Percentiles rank a stretch among this genome's conserved stretches.
Conservation (phyloP, 441 rosid species). For the Pelargonium australe region DNA sequence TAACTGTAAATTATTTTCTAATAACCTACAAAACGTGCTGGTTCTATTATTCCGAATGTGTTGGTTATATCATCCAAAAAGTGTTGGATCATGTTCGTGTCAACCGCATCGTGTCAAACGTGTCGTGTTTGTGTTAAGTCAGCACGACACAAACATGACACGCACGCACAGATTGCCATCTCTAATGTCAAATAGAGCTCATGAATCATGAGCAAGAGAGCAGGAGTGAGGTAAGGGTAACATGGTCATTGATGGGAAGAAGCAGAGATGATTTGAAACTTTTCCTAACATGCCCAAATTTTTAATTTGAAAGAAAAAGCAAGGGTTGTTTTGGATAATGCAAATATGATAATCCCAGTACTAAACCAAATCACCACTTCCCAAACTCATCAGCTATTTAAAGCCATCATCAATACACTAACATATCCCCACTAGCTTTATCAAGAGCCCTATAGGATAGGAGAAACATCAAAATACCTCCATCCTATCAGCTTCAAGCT, state of each 20-base stretch:
- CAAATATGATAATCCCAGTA: slow-evolving; percentile 10
- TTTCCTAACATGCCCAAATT: slow-evolving; percentile 25
- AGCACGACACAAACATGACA: no score
- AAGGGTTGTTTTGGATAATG: slow-evolving; percentile 23
- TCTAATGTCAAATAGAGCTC: no score
- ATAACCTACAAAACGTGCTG: no score
- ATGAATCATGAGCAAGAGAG: no score
- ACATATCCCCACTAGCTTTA: slow-evolving; percentile 33
- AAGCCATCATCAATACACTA: slow-evolving; percentile 22
- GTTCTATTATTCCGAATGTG: no score
- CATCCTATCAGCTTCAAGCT: slow-evolving; percentile 25
- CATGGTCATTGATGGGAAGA: slow-evolving; percentile 23
- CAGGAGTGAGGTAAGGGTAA: slow-evolving; percentile 18
- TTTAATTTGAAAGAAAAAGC: slow-evolving; percentile 17
- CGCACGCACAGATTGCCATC: no score
- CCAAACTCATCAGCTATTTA: slow-evolving; percentile 35
- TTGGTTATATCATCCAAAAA: no score
- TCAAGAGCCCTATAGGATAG: slow-evolving; percentile 24
- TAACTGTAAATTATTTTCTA: no score
- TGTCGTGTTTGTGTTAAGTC: no score
- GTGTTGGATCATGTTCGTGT: no score
- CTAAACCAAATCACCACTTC: slow-evolving; percentile 4
- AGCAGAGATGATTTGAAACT: slow-evolving; percentile 20
- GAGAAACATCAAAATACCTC: slow-evolving; percentile 5
- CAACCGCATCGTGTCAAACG: no score